Evolutionary conservation across 805 yeast genomes (phyloP), one percentile per base, ranked within the genome.

Genomic region (Tetrapisispora namnaoensis): DNA sequence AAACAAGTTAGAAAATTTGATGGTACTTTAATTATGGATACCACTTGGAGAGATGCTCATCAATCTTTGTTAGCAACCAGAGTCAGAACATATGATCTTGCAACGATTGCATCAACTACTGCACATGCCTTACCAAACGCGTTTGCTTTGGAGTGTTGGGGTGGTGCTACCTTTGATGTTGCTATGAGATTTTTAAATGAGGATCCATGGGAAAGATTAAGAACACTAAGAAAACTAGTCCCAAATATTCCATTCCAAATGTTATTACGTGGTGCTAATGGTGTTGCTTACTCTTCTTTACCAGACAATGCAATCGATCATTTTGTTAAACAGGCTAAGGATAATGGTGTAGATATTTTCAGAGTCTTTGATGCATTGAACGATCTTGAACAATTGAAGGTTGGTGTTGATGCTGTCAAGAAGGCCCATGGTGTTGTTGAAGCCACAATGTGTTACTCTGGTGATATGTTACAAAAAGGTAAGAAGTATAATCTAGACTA

Each of bases 21-120:
- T 48, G 99, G 99, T 61, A 83, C 95, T 56, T 74, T 93, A 68
- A 72, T 93, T 61, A 93, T 95, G 87, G 99, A 93, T 69, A 93
- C 99, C 48, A 93, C 99, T 10, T 93, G 99, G 99, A 88, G 99
- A 81, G 99, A 93, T 70, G 99, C 99, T 36, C 99, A 93, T 72
- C 99, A 93, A 76, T 90, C 97, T 22, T 73, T 93, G 59, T 76
- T 93, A 63, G 99, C 99, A 10, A 93, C 99, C 39, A 85, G 99
- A 71, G 95, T 93, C 37, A 82, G 99, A 72, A 93, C 99, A 22
- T 78, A 86, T 58, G 99, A 93, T 70, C 73, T 93, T 62, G 73
- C 83, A 46, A 85, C 89, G 58, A 87, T 93, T 72, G 99, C 99
- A 21, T 90, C 89, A 51, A 80, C 95, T 49, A 93, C 99, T 32